A percentile compares a stretch with the other conserved stretches of the same genome.
Conservation (phyloP, 352 stramenopile genomes). For the Phytophthora tentaculata region DNA sequence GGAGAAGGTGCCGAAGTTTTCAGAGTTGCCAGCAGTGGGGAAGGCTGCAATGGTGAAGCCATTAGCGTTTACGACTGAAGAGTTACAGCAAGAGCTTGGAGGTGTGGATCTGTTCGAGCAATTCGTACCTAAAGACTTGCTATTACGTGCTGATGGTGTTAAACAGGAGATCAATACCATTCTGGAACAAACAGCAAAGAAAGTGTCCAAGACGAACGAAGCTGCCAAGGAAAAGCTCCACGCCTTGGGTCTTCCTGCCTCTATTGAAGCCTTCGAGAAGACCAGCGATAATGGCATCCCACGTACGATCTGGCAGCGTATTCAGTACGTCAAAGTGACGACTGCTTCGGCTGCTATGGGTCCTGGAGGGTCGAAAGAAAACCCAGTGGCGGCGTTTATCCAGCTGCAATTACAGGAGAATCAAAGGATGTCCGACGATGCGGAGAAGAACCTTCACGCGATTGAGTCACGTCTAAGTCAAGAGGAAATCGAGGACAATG, state of each 20-base stretch:
- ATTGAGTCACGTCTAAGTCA: slow-evolving; percentile 59
- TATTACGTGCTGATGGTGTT: slow-evolving; percentile 48
- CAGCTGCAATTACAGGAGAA: slow-evolving; percentile 63
- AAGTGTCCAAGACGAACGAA: slow-evolving; percentile 60
- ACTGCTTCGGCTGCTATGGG: slow-evolving; percentile 28
- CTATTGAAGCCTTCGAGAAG: slow-evolving; percentile 82
- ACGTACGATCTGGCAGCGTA: slow-evolving; percentile 57
- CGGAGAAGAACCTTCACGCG: slow-evolving; percentile 61
- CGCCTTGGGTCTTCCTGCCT: slow-evolving; percentile 68
- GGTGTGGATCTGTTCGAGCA: slow-evolving; percentile 73
- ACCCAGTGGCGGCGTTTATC: slow-evolving; percentile 45
- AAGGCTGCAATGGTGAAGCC: slow-evolving; percentile 78
- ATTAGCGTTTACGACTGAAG: slow-evolving; percentile 49
- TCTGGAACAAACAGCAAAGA: slow-evolving; percentile 46
- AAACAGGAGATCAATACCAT: slow-evolving; percentile 61
- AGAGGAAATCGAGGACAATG: slow-evolving; percentile 75
- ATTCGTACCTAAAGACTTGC: slow-evolving; percentile 66
- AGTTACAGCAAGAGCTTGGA: slow-evolving; percentile 59
- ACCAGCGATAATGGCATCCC: slow-evolving; percentile 67
- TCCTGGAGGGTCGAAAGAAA: slow-evolving; percentile 32
- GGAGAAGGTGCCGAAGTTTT: slow-evolving; percentile 70
- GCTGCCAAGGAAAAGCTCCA: slow-evolving; percentile 57
- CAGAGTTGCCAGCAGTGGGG: slow-evolving; percentile 58
- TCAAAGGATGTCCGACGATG: slow-evolving; percentile 50
- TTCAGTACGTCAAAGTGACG: slow-evolving; percentile 53